Percentiles rank a stretch among this genome's conserved stretches.
Conservation (phyloP, 2,329 filamentous ascomycete genomes). For the Oidium heveae region DNA sequence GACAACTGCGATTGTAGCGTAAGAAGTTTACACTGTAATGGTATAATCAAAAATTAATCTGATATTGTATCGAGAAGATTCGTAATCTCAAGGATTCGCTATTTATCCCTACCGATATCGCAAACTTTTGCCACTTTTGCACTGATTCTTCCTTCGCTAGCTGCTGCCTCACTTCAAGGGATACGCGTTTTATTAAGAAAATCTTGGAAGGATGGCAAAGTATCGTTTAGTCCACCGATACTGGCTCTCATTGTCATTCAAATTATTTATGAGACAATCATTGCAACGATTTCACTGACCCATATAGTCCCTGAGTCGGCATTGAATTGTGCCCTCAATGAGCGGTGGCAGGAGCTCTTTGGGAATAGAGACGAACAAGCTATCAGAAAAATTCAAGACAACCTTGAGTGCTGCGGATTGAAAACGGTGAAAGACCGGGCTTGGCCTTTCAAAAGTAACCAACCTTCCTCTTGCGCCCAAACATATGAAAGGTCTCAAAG, state of each 20-base stretch:
- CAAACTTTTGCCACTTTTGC: slow-evolving; percentile 11
- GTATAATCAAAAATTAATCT: too few species aligned
- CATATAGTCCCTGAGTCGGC: too few species aligned
- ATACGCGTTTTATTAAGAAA: slow-evolving; percentile 6
- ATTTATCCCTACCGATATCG: slow-evolving; percentile 11
- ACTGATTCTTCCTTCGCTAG: slow-evolving; percentile 11
- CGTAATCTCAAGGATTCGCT: slow-evolving; percentile 10
- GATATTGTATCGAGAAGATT: slow-evolving; percentile 5
- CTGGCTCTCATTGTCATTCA: slow-evolving; percentile 12
- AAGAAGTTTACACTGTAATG: too few species aligned
- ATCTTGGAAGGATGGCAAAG: slow-evolving; percentile 5
- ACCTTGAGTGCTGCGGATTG: slow-evolving; percentile 26
- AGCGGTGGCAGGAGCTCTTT: too few species aligned
- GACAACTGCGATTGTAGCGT: too few species aligned
- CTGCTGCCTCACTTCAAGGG: slow-evolving; percentile 10
- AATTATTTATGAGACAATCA: slow-evolving; percentile 12
- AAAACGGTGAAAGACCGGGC: slow-evolving; percentile 29
- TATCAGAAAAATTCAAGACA: too few species aligned
- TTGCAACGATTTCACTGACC: too few species aligned
- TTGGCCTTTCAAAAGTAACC: slow-evolving; percentile 28
- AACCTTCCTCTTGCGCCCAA: slow-evolving; percentile 5
- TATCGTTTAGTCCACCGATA: slow-evolving; percentile 8
- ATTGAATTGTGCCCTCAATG: too few species aligned
- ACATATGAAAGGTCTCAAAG: slow-evolving; percentile 8
- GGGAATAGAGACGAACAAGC: too few species aligned